Conservation (phyloP, 176 grass and related monocot genomes). For the Olyra latifolia region DNA sequence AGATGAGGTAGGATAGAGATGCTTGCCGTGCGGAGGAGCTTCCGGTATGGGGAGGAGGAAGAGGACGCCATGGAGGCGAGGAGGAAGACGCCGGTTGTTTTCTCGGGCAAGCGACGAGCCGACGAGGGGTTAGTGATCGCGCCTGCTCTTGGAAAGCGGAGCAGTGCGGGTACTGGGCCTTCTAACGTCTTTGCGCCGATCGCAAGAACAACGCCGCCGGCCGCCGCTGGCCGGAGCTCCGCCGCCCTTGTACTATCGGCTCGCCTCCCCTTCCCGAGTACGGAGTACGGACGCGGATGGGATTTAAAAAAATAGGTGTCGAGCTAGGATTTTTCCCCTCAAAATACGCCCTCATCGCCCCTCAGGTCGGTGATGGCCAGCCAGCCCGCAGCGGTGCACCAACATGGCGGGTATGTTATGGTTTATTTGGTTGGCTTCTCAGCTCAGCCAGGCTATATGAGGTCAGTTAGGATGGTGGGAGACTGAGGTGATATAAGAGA, state of each 20-base stretch:
- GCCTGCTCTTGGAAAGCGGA: neutral
- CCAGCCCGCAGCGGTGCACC: too few relatives aligned
- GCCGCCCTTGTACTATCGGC: neutral
- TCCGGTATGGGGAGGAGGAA: constrained; percentile 26
- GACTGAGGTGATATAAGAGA: too few relatives aligned
- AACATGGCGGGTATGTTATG: too few relatives aligned
- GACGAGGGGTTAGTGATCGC: neutral
- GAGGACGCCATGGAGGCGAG: constrained; percentile 8
- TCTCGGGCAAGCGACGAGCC: neutral
- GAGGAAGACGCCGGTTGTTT: neutral
- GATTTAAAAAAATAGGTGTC: too few relatives aligned
- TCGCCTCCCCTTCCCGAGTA: neutral
- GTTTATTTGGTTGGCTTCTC: too few relatives aligned
- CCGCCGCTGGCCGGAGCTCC: constrained; percentile 12
- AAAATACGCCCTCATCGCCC: too few relatives aligned
- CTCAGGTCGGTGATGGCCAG: too few relatives aligned
- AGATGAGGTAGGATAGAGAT: neutral
- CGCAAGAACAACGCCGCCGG: neutral
- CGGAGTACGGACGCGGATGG: too few relatives aligned
- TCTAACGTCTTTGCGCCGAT: neutral
- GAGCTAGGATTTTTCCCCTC: too few relatives aligned
- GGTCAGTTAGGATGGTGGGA: too few relatives aligned
- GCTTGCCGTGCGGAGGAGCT: constrained; percentile 41
- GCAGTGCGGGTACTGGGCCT: neutral
- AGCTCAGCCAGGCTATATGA: too few relatives aligned